Conservation (phyloP, 805 yeast species). For the Candida wancherniae region DNA sequence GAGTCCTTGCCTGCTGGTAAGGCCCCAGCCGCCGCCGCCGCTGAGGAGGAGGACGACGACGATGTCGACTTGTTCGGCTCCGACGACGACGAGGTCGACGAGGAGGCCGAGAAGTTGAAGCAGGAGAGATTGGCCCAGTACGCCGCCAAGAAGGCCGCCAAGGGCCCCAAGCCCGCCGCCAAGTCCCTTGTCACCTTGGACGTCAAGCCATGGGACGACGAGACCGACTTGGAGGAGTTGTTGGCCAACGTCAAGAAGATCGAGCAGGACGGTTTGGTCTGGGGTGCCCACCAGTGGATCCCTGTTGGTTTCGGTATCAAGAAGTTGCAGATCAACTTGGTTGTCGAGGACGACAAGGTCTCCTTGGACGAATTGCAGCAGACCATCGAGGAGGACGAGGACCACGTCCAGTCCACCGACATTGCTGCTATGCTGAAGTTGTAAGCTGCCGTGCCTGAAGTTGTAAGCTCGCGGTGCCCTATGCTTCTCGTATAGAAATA, state of each 20-base stretch:
- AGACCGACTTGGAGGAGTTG: constrained; percentile 89
- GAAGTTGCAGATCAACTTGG: constrained; percentile 98
- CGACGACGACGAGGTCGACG: constrained; percentile 91
- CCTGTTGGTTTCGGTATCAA: constrained; percentile 99
- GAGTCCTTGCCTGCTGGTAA: constrained; percentile 74
- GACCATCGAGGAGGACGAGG: constrained; percentile 85
- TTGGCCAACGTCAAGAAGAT: constrained; percentile 80
- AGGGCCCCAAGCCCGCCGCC: constrained; percentile 98
- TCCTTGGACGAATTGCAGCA: constrained; percentile 86
- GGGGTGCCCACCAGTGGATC: constrained; percentile 97
- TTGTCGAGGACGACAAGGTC: constrained; percentile 95
- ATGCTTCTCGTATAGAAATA: constrained; percentile 23
- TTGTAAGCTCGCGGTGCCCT: constrained; percentile 3
- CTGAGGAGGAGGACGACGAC: constrained; percentile 72
- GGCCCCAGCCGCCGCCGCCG: constrained; percentile 59
- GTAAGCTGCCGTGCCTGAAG: constrained; percentile 51
- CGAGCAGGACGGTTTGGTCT: constrained; percentile 86
- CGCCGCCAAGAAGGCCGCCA: constrained; percentile 95
- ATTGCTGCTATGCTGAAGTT: constrained; percentile 97
- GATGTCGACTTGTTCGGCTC: constrained; percentile 96
- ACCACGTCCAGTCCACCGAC: constrained; percentile 98
- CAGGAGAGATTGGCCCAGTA: constrained; percentile 97
- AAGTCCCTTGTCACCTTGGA: constrained; percentile 95
- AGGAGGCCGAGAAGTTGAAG: constrained; percentile 94
- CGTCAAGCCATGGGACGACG: constrained; percentile 99